Conservation (phyloP, 768 basidiomycete genomes). For the Leccinum aurantiacum region DNA sequence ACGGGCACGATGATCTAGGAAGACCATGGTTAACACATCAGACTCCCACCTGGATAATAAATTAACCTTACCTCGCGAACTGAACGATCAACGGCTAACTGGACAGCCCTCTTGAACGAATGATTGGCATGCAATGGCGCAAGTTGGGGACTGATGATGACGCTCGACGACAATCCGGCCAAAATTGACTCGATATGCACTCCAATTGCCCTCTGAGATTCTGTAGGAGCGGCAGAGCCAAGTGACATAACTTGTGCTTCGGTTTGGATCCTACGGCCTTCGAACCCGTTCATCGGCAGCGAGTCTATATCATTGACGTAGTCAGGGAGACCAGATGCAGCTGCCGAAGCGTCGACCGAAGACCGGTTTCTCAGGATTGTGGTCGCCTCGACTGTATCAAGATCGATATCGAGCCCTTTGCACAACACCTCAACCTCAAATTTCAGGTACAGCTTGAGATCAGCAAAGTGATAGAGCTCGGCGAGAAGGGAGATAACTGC, state of each 20-base stretch:
- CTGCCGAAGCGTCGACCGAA: slow-evolving; percentile 47
- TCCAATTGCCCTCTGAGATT: slow-evolving; percentile 65
- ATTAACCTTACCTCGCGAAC: slow-evolving; percentile 75
- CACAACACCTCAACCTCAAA: slow-evolving; percentile 98
- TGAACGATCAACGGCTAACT: slow-evolving; percentile 88
- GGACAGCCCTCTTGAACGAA: slow-evolving; percentile 86
- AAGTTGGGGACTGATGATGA: slow-evolving; percentile 77
- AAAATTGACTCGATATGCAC: slow-evolving; percentile 83
- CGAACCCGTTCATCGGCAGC: slow-evolving; percentile 73
- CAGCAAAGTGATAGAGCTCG: slow-evolving; percentile 96
- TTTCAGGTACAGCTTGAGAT: slow-evolving; percentile 93
- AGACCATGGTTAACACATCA: neutral
- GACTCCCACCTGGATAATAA: neutral
- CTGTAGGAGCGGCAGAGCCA: slow-evolving; percentile 58
- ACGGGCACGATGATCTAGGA: slow-evolving; percentile 90
- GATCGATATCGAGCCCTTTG: slow-evolving; percentile 84
- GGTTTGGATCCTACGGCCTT: slow-evolving; percentile 44
- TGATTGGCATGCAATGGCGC: slow-evolving; percentile 74
- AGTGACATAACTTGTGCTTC: slow-evolving; percentile 66
- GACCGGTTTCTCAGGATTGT: slow-evolving; percentile 79
- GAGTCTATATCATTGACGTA: slow-evolving; percentile 81
- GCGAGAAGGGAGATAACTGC: slow-evolving; percentile 88
- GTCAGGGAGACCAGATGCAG: slow-evolving; percentile 67
- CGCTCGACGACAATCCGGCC: slow-evolving; percentile 62
- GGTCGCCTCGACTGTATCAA: slow-evolving; percentile 82